Conservation (phyloP, 1,284 basidiomycete genomes). For the Coniferiporia sulphurascens region DNA sequence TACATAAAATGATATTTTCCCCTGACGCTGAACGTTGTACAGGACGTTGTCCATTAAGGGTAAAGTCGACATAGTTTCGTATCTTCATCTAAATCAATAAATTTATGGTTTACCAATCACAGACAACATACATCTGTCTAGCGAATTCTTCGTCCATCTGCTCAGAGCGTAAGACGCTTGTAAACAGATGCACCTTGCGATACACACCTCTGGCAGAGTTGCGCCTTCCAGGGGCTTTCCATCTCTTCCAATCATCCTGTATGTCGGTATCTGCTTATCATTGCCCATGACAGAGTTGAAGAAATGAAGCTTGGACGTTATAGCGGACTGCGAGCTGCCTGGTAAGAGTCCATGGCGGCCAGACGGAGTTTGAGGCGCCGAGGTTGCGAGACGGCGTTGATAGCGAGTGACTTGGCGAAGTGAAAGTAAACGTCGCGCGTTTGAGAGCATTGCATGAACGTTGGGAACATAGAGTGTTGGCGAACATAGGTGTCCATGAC, state of each 20-base stretch:
- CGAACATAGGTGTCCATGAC: too few relatives aligned
- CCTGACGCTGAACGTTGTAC: constrained; percentile 90
- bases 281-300: constrained; percentile 68
- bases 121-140: constrained; percentile 53
- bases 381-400: constrained; percentile 9
- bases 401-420: background rate
- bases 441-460: background rate
- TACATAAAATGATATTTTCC: constrained; percentile 92
- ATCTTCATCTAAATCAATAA: constrained; percentile 36
- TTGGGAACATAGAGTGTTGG: background rate
- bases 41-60: constrained; percentile 85
- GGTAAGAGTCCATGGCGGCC: constrained; percentile 45
- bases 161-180: background rate
- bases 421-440: background rate
- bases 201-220: constrained; percentile 61
- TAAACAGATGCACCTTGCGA: background rate
- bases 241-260: constrained; percentile 73
- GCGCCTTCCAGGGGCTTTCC: constrained; percentile 71
- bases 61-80: constrained; percentile 80
- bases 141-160: constrained; percentile 73
- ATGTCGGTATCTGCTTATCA: constrained; percentile 70
- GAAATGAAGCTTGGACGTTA: constrained; percentile 65
- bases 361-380: constrained; percentile 12
- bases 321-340: constrained; percentile 52
- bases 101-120: background rate